phyloP scores from a whole-genome alignment of 805 yeast species.

The Soucietia sequanensis region DNA sequence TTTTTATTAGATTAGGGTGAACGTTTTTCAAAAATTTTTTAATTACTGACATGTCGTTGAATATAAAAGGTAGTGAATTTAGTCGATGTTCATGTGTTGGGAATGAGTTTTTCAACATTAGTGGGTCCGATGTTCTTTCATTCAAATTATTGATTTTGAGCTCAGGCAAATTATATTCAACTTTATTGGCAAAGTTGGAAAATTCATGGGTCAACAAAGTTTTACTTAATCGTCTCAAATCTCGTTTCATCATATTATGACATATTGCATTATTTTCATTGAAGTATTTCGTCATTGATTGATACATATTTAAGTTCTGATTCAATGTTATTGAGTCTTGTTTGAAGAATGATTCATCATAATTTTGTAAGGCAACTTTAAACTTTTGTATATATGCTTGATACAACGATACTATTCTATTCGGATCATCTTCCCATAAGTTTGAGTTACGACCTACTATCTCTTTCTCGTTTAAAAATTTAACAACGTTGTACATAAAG shows the following conservation, averaged over 20 bases:
- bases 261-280: slow-evolving; percentile 8
- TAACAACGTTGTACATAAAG: slow-evolving; percentile 10
- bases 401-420: slow-evolving; percentile 4
- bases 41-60: slow-evolving; percentile 7
- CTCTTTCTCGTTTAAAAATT: slow-evolving; percentile 11
- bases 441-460: slow-evolving; percentile 7
- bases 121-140: slow-evolving; percentile 5
- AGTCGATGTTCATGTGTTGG: slow-evolving; percentile 3
- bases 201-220: slow-evolving; percentile 3
- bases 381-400: slow-evolving; percentile 6
- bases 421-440: slow-evolving; percentile 7
- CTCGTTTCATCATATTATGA: slow-evolving; percentile 8
- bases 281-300: slow-evolving; percentile 6
- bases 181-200: slow-evolving; percentile 1
- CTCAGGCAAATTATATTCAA: slow-evolving; percentile 9
- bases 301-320: slow-evolving; percentile 6
- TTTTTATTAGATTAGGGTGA: slow-evolving; percentile 5
- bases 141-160: slow-evolving; percentile 7
- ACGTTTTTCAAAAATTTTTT: slow-evolving; percentile 5
- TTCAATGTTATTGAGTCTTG: neutral
- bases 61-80: slow-evolving; percentile 11
- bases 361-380: slow-evolving; percentile 5
- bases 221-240: slow-evolving; percentile 5
- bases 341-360: slow-evolving; percentile 2
- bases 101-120: slow-evolving; percentile 6